Conservation (phyloP, 345 rosid genomes). For the Trapa bicornis region DNA sequence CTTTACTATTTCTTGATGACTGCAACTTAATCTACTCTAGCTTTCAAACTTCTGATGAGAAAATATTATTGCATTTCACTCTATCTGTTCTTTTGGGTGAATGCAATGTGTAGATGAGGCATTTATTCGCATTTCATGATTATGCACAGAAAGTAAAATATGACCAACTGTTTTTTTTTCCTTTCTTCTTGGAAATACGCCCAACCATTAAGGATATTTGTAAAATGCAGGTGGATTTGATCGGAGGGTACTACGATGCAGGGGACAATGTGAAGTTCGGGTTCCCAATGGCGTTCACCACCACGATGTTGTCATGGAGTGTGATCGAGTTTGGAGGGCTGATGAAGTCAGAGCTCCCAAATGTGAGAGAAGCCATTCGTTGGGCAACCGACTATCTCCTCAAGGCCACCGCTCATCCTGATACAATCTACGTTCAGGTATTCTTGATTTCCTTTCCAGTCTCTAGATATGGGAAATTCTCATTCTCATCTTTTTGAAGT, state of each 20-base stretch:
- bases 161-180: too few species aligned
- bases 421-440: constrained; percentile 61
- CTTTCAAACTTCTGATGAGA: too few species aligned
- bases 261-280: constrained; percentile 97
- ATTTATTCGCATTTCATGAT: not conserved
- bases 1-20: too few species aligned
- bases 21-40: too few species aligned
- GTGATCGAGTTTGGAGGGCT: constrained; percentile 90
- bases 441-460: not conserved
- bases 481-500: too few species aligned
- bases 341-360: constrained; percentile 63
- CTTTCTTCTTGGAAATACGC: not conserved
- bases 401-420: constrained; percentile 72
- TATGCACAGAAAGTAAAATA: constrained; percentile 2
- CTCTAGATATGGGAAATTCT: too few species aligned
- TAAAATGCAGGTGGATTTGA: constrained; percentile 74
- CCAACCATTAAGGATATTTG: not conserved
- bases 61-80: too few species aligned
- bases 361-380: constrained; percentile 63
- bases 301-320: constrained; percentile 93
- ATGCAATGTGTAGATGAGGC: too few species aligned
- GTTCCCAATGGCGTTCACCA: constrained; percentile 95
- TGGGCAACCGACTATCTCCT: constrained; percentile 95
- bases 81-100: too few species aligned
- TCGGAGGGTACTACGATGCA: constrained; percentile 97